Evolutionary conservation across 2,329 filamentous ascomycete species (phyloP).

Genomic region (Diaporthe citri): DNA sequence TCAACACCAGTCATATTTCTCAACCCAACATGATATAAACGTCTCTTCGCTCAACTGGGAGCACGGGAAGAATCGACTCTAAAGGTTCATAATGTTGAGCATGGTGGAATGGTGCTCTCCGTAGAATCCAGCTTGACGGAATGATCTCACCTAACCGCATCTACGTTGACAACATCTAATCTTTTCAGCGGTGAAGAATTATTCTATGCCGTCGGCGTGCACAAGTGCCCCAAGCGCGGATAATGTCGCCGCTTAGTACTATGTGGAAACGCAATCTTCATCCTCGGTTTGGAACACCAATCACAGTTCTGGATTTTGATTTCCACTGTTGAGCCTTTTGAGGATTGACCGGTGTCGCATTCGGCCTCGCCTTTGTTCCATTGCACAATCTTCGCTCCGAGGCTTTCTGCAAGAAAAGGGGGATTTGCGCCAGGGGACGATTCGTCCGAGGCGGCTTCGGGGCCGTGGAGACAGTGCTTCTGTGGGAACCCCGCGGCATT

Average conservation of each 20-base stretch:
- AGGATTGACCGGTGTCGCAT: background rate
- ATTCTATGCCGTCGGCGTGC: too few relatives aligned
- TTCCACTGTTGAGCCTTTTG: background rate
- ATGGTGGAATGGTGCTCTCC: background rate
- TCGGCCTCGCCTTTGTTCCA: background rate
- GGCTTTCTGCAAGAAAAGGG: conserved; percentile 3
- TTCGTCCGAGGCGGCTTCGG: background rate
- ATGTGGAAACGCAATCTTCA: background rate
- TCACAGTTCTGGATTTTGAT: background rate
- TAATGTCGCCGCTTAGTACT: background rate
- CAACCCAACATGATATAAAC: too few relatives aligned
- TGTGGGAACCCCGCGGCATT: background rate
- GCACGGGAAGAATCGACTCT: background rate
- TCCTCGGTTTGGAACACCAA: background rate
- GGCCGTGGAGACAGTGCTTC: background rate
- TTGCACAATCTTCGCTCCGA: background rate
- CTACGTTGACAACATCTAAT: too few relatives aligned
- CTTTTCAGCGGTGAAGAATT: too few relatives aligned
- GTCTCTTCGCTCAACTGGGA: too few relatives aligned
- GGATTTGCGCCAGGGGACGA: background rate
- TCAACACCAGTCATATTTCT: too few relatives aligned
- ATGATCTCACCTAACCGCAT: too few relatives aligned
- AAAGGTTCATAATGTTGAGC: background rate
- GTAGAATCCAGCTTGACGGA: background rate
- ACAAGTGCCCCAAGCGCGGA: background rate